A percentile compares a stretch with the other conserved stretches of the same genome.
phyloP scores from a whole-genome alignment of 345 rosid genomes.

The Mangifera indica region DNA sequence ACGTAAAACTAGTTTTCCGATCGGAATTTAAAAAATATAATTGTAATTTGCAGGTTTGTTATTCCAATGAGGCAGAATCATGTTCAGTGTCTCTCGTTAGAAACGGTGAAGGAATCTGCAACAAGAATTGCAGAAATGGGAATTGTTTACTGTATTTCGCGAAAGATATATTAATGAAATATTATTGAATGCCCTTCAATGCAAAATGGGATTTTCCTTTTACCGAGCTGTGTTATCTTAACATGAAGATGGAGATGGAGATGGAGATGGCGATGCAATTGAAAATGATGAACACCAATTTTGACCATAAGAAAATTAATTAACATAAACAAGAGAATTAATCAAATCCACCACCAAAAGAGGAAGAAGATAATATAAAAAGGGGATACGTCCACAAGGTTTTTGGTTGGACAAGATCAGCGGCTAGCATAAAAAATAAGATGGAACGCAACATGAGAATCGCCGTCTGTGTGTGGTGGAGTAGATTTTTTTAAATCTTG shows the following conservation, averaged over 20 bases:
- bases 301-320: too few relatives aligned
- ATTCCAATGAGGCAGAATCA: neutral
- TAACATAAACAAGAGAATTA: too few relatives aligned
- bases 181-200: too few relatives aligned
- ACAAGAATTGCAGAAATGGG: conserved; percentile 1
- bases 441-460: conserved; percentile 24
- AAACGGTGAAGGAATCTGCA: neutral
- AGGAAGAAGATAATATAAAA: too few relatives aligned
- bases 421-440: neutral
- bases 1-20: neutral
- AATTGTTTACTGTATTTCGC: neutral
- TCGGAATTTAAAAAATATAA: neutral
- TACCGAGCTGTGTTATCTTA: neutral
- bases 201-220: too few relatives aligned
- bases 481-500: conserved; percentile 37
- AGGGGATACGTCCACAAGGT: too few relatives aligned
- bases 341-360: too few relatives aligned
- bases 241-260: neutral
- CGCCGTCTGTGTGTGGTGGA: conserved; percentile 23
- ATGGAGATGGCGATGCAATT: too few relatives aligned
- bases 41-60: conserved; percentile 15
- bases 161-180: too few relatives aligned
- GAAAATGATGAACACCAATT: too few relatives aligned
- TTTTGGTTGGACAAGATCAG: neutral
- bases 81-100: too few relatives aligned